Base-by-base conservation (phyloP, 1,284 basidiomycete genomes). In the Malassezia globosa region DNA sequence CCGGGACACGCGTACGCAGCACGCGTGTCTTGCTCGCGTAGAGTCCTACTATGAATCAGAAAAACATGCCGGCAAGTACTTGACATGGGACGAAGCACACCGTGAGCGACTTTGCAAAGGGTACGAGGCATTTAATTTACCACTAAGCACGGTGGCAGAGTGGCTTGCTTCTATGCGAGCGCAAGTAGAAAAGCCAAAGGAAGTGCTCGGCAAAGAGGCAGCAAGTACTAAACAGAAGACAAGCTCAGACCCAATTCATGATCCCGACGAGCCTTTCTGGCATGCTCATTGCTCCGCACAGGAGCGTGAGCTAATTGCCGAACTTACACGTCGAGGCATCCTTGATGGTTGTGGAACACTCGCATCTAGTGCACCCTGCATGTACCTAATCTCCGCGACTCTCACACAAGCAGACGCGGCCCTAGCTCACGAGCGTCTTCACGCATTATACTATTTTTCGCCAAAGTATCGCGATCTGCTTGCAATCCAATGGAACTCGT, bases 121-220 rank as follows among this genome's bases (percentile, higher is more conserved):
- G 38, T 69, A 69, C 38, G 58, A 67, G 33, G 66, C 65, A 3
- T 69, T 66, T 52, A 69, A 69, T 51, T 56, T 64, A 27, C 65
- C 66, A 23, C 13, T 60, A 8, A 43, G 47, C 23, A 51, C 48
- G 13, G 56, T 67, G 19, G 43, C 52, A 21, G 42, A 46, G 18
- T 69, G 66, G 66, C 48, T 69, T n/a, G 47, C 42, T 21, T 55
- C 56, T 21, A 62, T 66, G 61, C 50, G 46, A 10, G 55, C 50
- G 10, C 48, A 50, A 1, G 43, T 49, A 7, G 26, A 29, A 13
- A n/a, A n/a, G n/a, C 29, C 29, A 31, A 13, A 16, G 11, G 29
- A 31, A 31, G 29, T 13, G 16, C 16, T 16, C 11, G n/a, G n/a
- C n/a, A n/a, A n/a, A n/a, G n/a, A n/a, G n/a, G n/a, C n/a, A n/a